Evolutionary conservation across 1,139 yeast genomes (phyloP).

Genomic region (Suhomyces ambrosiae): DNA sequence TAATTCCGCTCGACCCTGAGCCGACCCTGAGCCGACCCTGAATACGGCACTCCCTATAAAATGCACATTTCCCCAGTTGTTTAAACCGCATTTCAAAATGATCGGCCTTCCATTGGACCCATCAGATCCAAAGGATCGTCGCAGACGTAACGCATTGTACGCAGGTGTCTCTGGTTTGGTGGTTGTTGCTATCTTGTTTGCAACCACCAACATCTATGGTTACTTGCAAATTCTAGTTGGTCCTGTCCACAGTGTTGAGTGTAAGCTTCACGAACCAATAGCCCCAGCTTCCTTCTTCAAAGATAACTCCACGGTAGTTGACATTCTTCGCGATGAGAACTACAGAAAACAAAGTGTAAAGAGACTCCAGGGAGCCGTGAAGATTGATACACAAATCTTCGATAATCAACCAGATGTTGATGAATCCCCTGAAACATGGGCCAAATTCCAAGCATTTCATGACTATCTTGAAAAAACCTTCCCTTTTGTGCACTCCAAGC

Average conservation of each 20-base stretch:
- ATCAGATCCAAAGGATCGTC: neutral
- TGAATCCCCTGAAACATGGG: slow-evolving; percentile 42
- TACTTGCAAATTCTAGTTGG: slow-evolving; percentile 26
- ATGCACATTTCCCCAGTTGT: too few species aligned
- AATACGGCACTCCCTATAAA: too few species aligned
- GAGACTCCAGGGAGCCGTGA: slow-evolving; percentile 45
- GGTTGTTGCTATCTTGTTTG: slow-evolving; percentile 20
- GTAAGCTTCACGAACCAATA: slow-evolving; percentile 34
- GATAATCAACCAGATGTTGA: slow-evolving; percentile 47
- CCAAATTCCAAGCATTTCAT: slow-evolving; percentile 48
- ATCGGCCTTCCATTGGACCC: slow-evolving; percentile 15
- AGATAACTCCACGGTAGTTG: slow-evolving; percentile 40
- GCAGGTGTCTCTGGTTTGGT: slow-evolving; percentile 15
- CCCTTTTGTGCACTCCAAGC: slow-evolving; percentile 54
- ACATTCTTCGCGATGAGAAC: slow-evolving; percentile 32
- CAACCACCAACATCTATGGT: slow-evolving; percentile 26
- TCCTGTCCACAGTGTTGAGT: slow-evolving; percentile 25
- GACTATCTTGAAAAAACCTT: slow-evolving; percentile 54
- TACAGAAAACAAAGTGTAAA: slow-evolving; percentile 39
- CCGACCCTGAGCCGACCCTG: too few species aligned
- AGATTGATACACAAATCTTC: slow-evolving; percentile 46
- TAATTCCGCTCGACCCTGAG: too few species aligned
- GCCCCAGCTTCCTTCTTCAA: slow-evolving; percentile 32
- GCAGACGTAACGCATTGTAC: slow-evolving; percentile 8
- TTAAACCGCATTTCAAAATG: slow-evolving; percentile 11